These are phyloP conservation scores for Blastobotrys serpentis DNA, from an alignment of 1,139 yeast species.

Conservation along the genomic window DNA sequence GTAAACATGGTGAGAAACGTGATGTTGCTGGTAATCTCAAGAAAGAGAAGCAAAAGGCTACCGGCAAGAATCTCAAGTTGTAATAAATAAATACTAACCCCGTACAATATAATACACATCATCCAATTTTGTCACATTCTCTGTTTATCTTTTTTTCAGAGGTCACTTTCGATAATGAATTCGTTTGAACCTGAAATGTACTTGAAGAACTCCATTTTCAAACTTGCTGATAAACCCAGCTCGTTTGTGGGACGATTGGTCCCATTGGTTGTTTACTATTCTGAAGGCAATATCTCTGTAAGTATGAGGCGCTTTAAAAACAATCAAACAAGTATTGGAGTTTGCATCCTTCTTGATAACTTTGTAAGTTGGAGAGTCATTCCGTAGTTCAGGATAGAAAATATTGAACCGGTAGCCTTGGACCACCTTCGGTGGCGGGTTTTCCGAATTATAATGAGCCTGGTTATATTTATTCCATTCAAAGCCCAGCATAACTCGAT, in stretches of 20 bases:
- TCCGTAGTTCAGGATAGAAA: conserved; percentile 38
- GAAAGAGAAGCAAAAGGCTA: conserved; percentile 35
- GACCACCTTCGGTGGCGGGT: conserved; percentile 43
- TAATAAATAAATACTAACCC: conserved; percentile 8
- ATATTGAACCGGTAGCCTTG: conserved; percentile 42
- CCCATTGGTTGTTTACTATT: conserved; percentile 42
- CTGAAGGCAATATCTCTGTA: conserved; percentile 41
- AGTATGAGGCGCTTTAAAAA: conserved; percentile 38
- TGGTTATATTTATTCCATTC: conserved; percentile 42
- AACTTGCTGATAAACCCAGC: conserved; percentile 37
- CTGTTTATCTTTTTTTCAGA: conserved; percentile 1
- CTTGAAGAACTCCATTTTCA: conserved; percentile 39
- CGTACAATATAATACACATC: conserved; percentile 3
- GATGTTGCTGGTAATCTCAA: conserved; percentile 70
- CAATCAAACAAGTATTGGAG: conserved; percentile 34
- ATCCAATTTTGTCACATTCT: background rate
- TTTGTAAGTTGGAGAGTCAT: conserved; percentile 36
- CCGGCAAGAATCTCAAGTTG: conserved; percentile 14
- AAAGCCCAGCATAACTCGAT: conserved; percentile 38
- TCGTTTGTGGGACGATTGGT: conserved; percentile 33
- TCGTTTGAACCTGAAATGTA: conserved; percentile 40
- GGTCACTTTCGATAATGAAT: conserved; percentile 33
- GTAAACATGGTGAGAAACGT: conserved; percentile 71
- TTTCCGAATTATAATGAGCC: conserved; percentile 37
- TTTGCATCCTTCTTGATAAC: conserved; percentile 29